phyloP scores from a whole-genome alignment of 2,329 filamentous ascomycete genomes.

The Orbilia brochopaga region DNA sequence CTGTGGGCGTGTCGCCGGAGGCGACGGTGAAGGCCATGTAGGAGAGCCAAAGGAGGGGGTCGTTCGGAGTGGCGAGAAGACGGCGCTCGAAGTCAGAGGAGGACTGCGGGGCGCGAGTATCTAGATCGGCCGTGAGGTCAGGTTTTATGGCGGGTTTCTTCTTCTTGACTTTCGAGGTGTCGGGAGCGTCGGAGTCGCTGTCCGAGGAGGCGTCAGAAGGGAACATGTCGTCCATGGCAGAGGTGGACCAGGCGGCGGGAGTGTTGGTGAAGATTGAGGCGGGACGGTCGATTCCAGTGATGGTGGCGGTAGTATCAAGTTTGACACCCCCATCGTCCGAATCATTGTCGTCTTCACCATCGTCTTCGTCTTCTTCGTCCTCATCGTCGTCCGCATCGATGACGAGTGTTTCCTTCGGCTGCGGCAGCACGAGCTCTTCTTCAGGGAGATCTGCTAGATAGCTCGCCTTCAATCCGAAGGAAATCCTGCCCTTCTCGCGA shows the following conservation, averaged over 20 bases:
- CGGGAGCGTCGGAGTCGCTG: slow-evolving; percentile 63
- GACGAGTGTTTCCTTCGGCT: slow-evolving; percentile 54
- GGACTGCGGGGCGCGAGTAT: slow-evolving; percentile 84
- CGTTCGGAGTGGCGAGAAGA: slow-evolving; percentile 88
- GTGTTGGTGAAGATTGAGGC: slow-evolving; percentile 65
- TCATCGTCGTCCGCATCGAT: slow-evolving; percentile 59
- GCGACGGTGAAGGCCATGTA: slow-evolving; percentile 99
- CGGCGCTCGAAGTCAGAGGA: slow-evolving; percentile 92
- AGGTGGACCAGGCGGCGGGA: slow-evolving; percentile 87
- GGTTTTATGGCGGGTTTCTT: slow-evolving; percentile 79
- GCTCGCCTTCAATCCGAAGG: slow-evolving; percentile 88
- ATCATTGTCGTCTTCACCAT: slow-evolving; percentile 54
- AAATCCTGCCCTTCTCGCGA: slow-evolving; percentile 75
- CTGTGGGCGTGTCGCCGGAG: slow-evolving; percentile 84
- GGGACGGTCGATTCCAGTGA: slow-evolving; percentile 41
- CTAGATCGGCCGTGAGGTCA: slow-evolving; percentile 89
- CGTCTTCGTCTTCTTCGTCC: slow-evolving; percentile 61
- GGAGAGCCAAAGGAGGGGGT: slow-evolving; percentile 89
- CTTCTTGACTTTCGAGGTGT: slow-evolving; percentile 73
- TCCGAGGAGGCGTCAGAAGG: slow-evolving; percentile 59
- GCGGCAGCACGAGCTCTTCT: slow-evolving; percentile 62
- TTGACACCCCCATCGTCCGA: slow-evolving; percentile 58
- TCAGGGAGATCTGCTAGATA: slow-evolving; percentile 74
- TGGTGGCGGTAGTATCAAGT: slow-evolving; percentile 54
- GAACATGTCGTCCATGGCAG: slow-evolving; percentile 62